Percentiles rank a stretch among this genome's conserved stretches.
These are phyloP conservation scores for Solanum peruvianum DNA, from an alignment of 257 asterid species.

Conservation along the genomic window DNA sequence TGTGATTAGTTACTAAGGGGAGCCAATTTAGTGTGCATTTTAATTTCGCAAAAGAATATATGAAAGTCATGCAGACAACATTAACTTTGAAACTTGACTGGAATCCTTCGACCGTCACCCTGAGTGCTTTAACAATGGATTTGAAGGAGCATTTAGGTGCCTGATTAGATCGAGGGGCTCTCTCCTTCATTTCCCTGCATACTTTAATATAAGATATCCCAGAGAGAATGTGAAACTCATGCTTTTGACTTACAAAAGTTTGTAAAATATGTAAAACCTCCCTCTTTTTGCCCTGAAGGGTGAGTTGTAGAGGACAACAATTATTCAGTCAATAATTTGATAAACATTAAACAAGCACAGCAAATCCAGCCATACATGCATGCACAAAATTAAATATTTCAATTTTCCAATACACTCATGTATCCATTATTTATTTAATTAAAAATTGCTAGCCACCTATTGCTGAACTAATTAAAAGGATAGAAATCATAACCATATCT, in stretches of 20 bases:
- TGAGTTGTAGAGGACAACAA: not conserved
- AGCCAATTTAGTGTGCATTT: not conserved
- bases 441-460: not conserved
- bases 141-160: slow-evolving; percentile 18
- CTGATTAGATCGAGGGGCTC: slow-evolving; percentile 14
- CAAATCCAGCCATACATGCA: not conserved
- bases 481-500: not conserved
- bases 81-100: slow-evolving; percentile 6
- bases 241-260: not conserved
- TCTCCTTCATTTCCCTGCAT: not conserved
- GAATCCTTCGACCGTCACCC: slow-evolving; percentile 7
- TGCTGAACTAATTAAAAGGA: not conserved
- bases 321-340: not conserved
- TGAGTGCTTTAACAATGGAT: slow-evolving; percentile 10
- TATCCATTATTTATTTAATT: not conserved
- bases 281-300: not conserved
- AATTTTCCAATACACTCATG: not conserved
- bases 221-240: not conserved
- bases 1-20: not conserved
- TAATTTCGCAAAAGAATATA: not conserved
- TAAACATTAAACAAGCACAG: not conserved
- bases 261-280: not conserved
- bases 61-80: not conserved
- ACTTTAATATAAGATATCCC: not conserved
- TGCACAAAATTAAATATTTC: not conserved